Percentiles rank a stretch among this genome's conserved stretches.
Conservation (phyloP, 2,329 filamentous ascomycete species). For the Pseudodiploospora longispora region DNA sequence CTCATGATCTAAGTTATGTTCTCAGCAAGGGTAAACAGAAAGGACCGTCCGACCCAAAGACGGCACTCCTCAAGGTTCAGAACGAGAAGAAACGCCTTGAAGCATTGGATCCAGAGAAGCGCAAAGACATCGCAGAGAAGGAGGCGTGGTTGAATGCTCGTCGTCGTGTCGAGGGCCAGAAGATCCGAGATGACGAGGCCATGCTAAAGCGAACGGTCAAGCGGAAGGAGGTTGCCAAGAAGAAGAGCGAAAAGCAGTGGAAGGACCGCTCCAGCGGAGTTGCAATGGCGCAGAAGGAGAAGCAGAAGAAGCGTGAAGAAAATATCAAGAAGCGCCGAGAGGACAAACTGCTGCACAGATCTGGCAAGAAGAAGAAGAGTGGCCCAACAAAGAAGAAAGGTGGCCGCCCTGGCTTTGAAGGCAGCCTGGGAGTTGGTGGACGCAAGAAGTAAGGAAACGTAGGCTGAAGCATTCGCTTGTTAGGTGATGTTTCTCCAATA, state of each 20-base stretch:
- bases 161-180: conserved; percentile 81
- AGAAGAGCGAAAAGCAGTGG: conserved; percentile 89
- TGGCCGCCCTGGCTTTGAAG: conserved; percentile 61
- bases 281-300: conserved; percentile 65
- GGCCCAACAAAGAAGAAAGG: conserved; percentile 37
- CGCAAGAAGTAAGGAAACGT: conserved; percentile 34
- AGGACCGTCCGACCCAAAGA: conserved; percentile 76
- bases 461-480: conserved; percentile 1
- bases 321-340: conserved; percentile 69
- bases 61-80: conserved; percentile 77
- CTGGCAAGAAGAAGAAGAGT: conserved; percentile 49
- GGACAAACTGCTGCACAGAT: conserved; percentile 55
- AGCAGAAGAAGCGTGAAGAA: conserved; percentile 74
- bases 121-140: conserved; percentile 83
- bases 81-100: conserved; percentile 77
- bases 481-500: neutral
- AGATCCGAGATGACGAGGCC: conserved; percentile 76
- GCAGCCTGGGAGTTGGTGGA: conserved; percentile 50
- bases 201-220: conserved; percentile 92
- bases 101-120: conserved; percentile 69
- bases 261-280: conserved; percentile 64
- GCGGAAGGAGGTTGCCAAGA: conserved; percentile 82
- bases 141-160: conserved; percentile 89
- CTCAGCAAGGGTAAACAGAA: conserved; percentile 53
- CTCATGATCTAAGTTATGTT: conserved; percentile 61